Evolutionary conservation across 139 green algal species (phyloP), one percentile per base, ranked within the genome.

Genomic region (Dunaliella primolecta): DNA sequence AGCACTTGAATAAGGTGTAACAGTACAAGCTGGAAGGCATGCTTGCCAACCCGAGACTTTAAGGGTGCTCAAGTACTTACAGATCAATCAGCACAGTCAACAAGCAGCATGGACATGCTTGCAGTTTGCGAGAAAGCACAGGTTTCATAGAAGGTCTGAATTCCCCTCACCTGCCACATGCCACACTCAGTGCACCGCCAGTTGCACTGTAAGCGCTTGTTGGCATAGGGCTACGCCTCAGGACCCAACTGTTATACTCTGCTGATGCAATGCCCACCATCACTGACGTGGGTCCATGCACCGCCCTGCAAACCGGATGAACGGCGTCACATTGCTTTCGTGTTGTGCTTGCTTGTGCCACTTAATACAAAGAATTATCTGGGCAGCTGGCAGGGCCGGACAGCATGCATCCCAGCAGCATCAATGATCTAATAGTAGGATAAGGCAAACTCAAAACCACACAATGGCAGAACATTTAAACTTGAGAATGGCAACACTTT

Each of bases 211-310:
- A 97, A 25, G 89, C 88, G 30, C 85, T 93, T 33, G 89, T 83
- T 29, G 81, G 64, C 1, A 56, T 32, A 0, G 74, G 31, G 35
- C 57, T 32, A n/a, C 81, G 81, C 1, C 85, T 38, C 81, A 88
- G 31, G 21, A 88, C 81, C 81, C 90, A 91, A 84, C 94, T 94
- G 89, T 93, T 96, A 89, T 97, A 97, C 88, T 97, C 94, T 3
- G 94, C 94, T 3, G 87, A 93, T 11, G 94, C 94, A 72, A 97
- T 97, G 34, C 94, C 94, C 7, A 97, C 89, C 1, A 86, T 88
- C 24, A 96, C 91, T 56, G 87, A 89, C 1, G 86, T 85, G 0
- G 78, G 21, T 0, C 38, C 36, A 0, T 80, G 83, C 79, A 89
- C 30, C 29, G 32, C 35, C 24, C 82, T 78, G 74, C 81, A 80